Evolutionary conservation across 768 basidiomycete genomes (phyloP).

Genomic region (Hydnum rufescens): DNA sequence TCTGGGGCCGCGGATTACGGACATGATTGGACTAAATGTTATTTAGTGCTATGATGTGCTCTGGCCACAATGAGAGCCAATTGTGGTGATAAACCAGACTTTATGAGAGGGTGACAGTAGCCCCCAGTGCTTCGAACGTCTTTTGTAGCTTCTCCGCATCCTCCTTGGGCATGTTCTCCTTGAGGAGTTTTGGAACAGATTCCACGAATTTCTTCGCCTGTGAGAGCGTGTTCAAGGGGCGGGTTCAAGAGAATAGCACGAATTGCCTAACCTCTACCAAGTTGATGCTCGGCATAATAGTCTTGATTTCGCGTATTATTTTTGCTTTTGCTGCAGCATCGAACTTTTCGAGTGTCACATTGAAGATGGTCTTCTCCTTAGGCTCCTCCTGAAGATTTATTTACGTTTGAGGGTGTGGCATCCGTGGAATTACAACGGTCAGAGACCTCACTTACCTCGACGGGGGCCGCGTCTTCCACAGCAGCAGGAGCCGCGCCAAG

Average conservation of each 20-base stretch:
- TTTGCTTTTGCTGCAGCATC: slow-evolving; percentile 86
- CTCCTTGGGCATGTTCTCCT: slow-evolving; percentile 89
- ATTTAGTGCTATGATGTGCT: too few species aligned
- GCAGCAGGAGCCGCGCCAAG: slow-evolving; percentile 34
- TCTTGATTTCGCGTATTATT: slow-evolving; percentile 95
- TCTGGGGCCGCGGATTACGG: too few species aligned
- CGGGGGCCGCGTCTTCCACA: slow-evolving; percentile 37
- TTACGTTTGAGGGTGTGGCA: neutral
- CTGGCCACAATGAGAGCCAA: too few species aligned
- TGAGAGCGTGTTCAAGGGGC: neutral
- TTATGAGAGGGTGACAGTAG: slow-evolving; percentile 69
- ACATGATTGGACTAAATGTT: too few species aligned
- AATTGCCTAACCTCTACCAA: slow-evolving; percentile 69
- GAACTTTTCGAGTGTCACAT: slow-evolving; percentile 85
- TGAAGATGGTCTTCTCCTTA: slow-evolving; percentile 97
- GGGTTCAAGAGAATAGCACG: neutral
- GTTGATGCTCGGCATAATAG: slow-evolving; percentile 83
- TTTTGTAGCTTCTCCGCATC: slow-evolving; percentile 93
- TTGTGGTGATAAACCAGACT: too few species aligned
- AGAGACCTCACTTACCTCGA: slow-evolving; percentile 29
- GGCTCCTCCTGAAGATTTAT: slow-evolving; percentile 59
- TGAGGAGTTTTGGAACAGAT: slow-evolving; percentile 76
- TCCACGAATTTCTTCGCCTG: slow-evolving; percentile 99
- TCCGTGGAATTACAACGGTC: neutral
- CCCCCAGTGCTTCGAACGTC: slow-evolving; percentile 78